Conservation (phyloP, 2,329 filamentous ascomycete genomes). For the Ramularia endophylla region DNA sequence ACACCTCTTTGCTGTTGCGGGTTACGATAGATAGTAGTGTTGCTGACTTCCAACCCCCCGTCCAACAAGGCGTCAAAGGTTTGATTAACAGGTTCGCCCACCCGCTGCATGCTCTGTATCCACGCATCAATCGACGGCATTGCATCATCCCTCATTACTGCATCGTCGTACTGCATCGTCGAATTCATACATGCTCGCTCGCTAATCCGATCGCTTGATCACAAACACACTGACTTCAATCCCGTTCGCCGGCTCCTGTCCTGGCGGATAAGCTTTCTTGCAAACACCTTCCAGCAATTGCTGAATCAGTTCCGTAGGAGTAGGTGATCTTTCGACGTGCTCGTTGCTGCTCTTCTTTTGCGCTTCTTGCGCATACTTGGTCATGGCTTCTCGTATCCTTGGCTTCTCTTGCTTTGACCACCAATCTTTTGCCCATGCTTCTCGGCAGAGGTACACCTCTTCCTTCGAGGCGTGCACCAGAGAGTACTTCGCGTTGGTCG, state of each 20-base stretch:
- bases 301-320: conserved; percentile 50
- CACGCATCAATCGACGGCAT: neutral
- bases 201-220: conserved; percentile 31
- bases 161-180: neutral
- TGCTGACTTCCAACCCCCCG: too few species aligned
- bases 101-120: neutral
- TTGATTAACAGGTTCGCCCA: too few species aligned
- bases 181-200: conserved; percentile 6
- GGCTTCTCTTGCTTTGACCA: conserved; percentile 60
- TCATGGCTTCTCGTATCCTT: conserved; percentile 49
- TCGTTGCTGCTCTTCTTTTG: conserved; percentile 34
- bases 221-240: conserved; percentile 46
- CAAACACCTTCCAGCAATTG: conserved; percentile 56
- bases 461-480: conserved; percentile 48
- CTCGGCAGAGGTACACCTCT: conserved; percentile 45
- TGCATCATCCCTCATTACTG: conserved; percentile 1
- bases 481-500: conserved; percentile 31
- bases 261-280: conserved; percentile 42
- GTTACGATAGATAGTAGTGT: too few species aligned
- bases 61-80: too few species aligned
- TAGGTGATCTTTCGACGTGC: conserved; percentile 29
- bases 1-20: too few species aligned
- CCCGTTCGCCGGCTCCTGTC: conserved; percentile 39
- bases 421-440: conserved; percentile 55
- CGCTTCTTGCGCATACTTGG: conserved; percentile 39